Conservation (phyloP, 139 green algal species). For the Tetradesmus obliquus region DNA sequence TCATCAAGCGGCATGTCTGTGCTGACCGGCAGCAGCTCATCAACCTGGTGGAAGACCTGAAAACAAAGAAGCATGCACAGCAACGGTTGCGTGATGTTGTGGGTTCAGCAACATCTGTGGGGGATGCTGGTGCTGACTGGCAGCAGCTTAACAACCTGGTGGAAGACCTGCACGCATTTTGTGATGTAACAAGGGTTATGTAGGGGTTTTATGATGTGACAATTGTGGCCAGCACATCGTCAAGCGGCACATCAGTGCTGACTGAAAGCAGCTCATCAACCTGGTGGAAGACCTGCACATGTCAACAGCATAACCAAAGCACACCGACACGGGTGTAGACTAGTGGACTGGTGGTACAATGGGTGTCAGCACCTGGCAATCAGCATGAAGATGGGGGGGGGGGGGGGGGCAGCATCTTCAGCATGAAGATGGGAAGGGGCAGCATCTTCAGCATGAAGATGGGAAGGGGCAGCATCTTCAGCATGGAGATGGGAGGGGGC, state of each 20-base stretch:
- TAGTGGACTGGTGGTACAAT: too few relatives aligned
- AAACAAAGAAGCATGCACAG: too few relatives aligned
- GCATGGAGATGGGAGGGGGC: too few relatives aligned
- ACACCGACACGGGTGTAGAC: too few relatives aligned
- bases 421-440: too few relatives aligned
- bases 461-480: too few relatives aligned
- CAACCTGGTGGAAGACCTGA: conserved; percentile 83
- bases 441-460: too few relatives aligned
- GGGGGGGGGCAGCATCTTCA: too few relatives aligned
- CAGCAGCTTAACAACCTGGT: conserved; percentile 87
- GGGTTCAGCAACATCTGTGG: too few relatives aligned
- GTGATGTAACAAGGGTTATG: background rate
- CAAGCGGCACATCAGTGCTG: conserved; percentile 74
- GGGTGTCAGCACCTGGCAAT: too few relatives aligned
- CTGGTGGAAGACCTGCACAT: conserved; percentile 77
- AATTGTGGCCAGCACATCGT: conserved; percentile 83
- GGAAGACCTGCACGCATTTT: conserved; percentile 52
- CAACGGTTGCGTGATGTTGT: background rate
- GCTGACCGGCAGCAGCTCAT: conserved; percentile 81
- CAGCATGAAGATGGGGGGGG: too few relatives aligned
- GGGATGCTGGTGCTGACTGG: conserved; percentile 48
- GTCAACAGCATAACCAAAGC: too few relatives aligned
- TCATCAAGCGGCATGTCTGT: conserved; percentile 86
- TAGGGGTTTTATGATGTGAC: background rate
- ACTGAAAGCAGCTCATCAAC: conserved; percentile 85